Percentiles rank a stretch among this genome's conserved stretches.
Evolutionary conservation across 2,329 filamentous ascomycete species (phyloP).

Genomic region (Trichoderma asperellum): DNA sequence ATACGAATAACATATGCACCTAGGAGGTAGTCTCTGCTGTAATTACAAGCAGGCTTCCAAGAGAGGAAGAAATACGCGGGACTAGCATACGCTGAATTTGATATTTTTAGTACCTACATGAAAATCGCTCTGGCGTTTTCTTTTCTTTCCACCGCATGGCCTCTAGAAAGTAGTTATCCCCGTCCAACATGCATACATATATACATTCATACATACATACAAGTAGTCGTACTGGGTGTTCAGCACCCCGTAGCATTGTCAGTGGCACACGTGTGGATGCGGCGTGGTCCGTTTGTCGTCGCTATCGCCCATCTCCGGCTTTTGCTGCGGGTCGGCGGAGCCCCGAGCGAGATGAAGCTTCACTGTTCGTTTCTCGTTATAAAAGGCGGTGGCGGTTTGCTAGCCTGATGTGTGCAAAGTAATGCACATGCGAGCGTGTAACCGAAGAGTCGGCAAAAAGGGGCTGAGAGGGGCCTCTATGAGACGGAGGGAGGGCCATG

Average conservation of each 20-base stretch:
- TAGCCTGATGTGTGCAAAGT: not conserved
- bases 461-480: not conserved
- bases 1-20: too few relatives aligned
- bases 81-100: too few relatives aligned
- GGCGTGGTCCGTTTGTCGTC: not conserved
- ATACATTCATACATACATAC: too few relatives aligned
- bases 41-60: too few relatives aligned
- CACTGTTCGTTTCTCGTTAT: not conserved
- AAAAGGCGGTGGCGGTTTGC: constrained; percentile 12
- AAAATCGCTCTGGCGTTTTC: too few relatives aligned
- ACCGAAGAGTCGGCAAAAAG: not conserved
- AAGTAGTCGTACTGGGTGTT: too few relatives aligned
- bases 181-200: not conserved
- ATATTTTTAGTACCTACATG: too few relatives aligned
- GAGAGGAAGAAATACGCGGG: too few relatives aligned
- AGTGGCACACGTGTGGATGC: not conserved
- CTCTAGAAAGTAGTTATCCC: not conserved
- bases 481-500: not conserved
- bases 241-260: not conserved
- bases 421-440: not conserved
- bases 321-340: constrained; percentile 10
- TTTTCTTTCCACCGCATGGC: too few relatives aligned
- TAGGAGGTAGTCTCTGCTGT: too few relatives aligned
- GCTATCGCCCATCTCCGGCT: not conserved
- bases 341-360: constrained; percentile 3